Base-by-base conservation (phyloP, 2,329 filamentous ascomycete species). In the Aspergillus unguis region DNA sequence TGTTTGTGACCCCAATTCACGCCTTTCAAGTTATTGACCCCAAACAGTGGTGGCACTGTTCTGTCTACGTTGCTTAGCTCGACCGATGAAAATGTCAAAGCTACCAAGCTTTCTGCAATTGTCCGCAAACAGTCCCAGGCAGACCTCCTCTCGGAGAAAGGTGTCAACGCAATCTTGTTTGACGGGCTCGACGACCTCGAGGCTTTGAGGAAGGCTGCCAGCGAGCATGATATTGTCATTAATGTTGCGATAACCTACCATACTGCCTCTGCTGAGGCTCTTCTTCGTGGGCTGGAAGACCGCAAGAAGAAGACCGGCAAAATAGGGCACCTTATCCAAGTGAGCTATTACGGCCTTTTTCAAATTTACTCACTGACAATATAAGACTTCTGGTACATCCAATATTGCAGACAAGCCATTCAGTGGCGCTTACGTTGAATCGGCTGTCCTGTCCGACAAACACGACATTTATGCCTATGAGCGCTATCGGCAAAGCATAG, bases 401-500 rank as follows among this genome's bases (percentile, higher is more conserved):
- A 55, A 44, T 25, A 10, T 80, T 0, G 70, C 65, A 3, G 77
- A 78, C 55, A 65, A 64, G 31, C 73, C 75, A 0, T 62, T 77
- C 23, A 69, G 70, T 0, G 60, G 64, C 23, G 44, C 54, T 0
- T 65, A 63, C 31, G 44, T 62, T 8, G 67, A 73, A 44, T 53
- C 60, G 1, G 66, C 66, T 9, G 58, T 66, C 37, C 73, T 78
- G 53, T 71, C 72, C 40, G 77, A 80, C 58, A 63, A 71, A 4
- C 71, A 77, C 6, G 68, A 78, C 45, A 66, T 80, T 23, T 79
- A 76, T 54, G 64, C 54, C 6, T 75, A 74, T 48, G 67, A 75
- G 55, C 66, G 66, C 31, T 54, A 58, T 5, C 69, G 69, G 25
- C 71, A 81, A 42, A 62, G 55, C 0, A 35, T 58, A 0, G 65